Conservation (phyloP, 2,329 filamentous ascomycete genomes). For the Huntiella bhutanensis region DNA sequence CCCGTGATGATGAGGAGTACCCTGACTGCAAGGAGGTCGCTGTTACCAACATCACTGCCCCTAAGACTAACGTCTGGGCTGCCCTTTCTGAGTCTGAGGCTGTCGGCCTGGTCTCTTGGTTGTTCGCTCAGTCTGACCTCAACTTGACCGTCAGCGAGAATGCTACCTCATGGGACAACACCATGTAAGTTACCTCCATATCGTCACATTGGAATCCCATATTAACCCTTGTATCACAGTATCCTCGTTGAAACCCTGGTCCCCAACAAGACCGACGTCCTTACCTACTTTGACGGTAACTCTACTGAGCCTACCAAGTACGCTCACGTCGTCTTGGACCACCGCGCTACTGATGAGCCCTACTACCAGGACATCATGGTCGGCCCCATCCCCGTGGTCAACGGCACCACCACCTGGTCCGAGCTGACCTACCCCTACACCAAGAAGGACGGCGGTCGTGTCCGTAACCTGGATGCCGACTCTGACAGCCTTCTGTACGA, state of each 20-base stretch:
- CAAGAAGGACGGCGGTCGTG: slow-evolving; percentile 21
- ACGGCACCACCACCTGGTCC: slow-evolving; percentile 19
- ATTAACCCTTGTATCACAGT: neutral
- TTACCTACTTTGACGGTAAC: slow-evolving; percentile 25
- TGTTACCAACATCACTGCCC: slow-evolving; percentile 16
- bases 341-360: slow-evolving; percentile 23
- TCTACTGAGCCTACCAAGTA: slow-evolving; percentile 20
- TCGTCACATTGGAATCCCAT: neutral
- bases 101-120: slow-evolving; percentile 24
- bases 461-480: slow-evolving; percentile 19
- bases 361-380: slow-evolving; percentile 30
- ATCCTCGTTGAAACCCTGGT: slow-evolving; percentile 24
- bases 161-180: slow-evolving; percentile 24
- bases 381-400: slow-evolving; percentile 26
- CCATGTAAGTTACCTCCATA: slow-evolving; percentile 17
- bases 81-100: slow-evolving; percentile 22
- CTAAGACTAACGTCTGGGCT: slow-evolving; percentile 24
- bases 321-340: slow-evolving; percentile 27
- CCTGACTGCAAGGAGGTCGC: slow-evolving; percentile 9
- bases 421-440: slow-evolving; percentile 26
- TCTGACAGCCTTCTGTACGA: slow-evolving; percentile 19
- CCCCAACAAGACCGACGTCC: slow-evolving; percentile 27
- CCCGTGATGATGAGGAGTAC: slow-evolving; percentile 1
- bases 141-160: slow-evolving; percentile 24
- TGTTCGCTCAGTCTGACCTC: slow-evolving; percentile 24